These are phyloP conservation scores for Suillus sp. DNA, from an alignment of 768 basidiomycete species.

Conservation along the genomic window DNA sequence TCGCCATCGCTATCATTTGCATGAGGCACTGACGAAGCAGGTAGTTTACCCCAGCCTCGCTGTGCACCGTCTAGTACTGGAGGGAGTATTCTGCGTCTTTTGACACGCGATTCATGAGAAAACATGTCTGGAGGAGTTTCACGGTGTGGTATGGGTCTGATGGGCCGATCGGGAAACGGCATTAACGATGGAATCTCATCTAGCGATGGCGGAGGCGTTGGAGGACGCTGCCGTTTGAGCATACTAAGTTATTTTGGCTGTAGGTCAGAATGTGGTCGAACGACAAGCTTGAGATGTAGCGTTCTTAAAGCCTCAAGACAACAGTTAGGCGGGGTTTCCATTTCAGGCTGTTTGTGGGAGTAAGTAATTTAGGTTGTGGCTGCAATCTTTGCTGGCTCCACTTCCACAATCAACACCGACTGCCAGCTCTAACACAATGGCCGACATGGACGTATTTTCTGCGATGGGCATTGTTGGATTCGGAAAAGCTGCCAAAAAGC, in stretches of 20 bases:
- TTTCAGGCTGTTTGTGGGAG: constrained; percentile 10
- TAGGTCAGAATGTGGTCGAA: neutral
- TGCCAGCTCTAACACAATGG: constrained; percentile 37
- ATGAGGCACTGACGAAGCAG: neutral
- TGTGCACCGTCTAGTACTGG: constrained; percentile 55
- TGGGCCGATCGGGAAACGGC: constrained; percentile 18
- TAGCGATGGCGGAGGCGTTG: constrained; percentile 44
- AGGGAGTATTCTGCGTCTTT: constrained; percentile 55
- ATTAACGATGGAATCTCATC: constrained; percentile 25
- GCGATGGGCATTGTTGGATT: constrained; percentile 87
- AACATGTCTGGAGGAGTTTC: constrained; percentile 14
- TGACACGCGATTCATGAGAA: constrained; percentile 38
- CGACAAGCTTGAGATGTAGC: neutral
- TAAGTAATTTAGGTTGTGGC: constrained; percentile 6
- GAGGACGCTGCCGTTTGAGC: constrained; percentile 56
- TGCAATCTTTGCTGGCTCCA: constrained; percentile 3
- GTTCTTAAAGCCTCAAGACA: constrained; percentile 6
- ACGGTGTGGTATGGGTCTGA: constrained; percentile 20
- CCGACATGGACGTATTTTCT: constrained; percentile 69
- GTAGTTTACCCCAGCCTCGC: constrained; percentile 43
- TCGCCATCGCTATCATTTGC: constrained; percentile 29
- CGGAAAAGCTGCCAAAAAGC: constrained; percentile 71
- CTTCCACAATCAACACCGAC: constrained; percentile 4
- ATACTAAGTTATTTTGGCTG: constrained; percentile 32
- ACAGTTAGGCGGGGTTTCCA: constrained; percentile 11